A percentile compares a stretch with the other conserved stretches of the same genome.
Evolutionary conservation across 176 grass and related monocot genomes (phyloP).

Genomic region (Carex cristatella): DNA sequence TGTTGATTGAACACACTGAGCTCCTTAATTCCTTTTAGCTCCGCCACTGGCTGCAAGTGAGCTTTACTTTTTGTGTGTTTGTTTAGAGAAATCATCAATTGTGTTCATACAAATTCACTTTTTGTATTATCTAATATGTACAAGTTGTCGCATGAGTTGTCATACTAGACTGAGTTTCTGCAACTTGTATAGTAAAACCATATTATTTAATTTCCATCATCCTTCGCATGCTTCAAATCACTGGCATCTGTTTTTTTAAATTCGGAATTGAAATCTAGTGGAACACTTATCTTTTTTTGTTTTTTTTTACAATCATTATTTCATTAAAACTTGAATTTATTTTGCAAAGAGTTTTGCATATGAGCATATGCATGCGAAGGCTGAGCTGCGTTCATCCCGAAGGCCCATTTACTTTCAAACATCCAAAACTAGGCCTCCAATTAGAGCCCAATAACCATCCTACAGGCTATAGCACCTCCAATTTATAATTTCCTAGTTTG

Average conservation of each 20-base stretch:
- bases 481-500: not conserved
- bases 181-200: not conserved
- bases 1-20: too few relatives aligned
- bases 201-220: not conserved
- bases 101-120: not conserved
- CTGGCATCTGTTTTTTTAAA: not conserved
- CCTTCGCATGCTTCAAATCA: not conserved
- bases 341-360: not conserved
- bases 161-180: not conserved
- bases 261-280: not conserved
- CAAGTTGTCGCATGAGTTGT: not conserved
- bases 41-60: not conserved
- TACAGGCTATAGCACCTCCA: not conserved
- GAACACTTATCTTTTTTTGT: not conserved
- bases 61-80: slow-evolving; percentile 6
- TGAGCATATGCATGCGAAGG: not conserved
- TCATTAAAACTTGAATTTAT: not conserved
- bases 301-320: not conserved
- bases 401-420: not conserved
- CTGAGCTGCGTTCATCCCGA: not conserved
- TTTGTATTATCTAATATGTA: not conserved
- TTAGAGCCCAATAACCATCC: not conserved
- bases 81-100: not conserved
- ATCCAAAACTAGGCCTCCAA: not conserved
- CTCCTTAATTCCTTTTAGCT: too few relatives aligned